Percentiles rank a stretch among this genome's conserved stretches.
phyloP scores from a whole-genome alignment of 2,329 filamentous ascomycete genomes.

The Fulvia fulva region DNA sequence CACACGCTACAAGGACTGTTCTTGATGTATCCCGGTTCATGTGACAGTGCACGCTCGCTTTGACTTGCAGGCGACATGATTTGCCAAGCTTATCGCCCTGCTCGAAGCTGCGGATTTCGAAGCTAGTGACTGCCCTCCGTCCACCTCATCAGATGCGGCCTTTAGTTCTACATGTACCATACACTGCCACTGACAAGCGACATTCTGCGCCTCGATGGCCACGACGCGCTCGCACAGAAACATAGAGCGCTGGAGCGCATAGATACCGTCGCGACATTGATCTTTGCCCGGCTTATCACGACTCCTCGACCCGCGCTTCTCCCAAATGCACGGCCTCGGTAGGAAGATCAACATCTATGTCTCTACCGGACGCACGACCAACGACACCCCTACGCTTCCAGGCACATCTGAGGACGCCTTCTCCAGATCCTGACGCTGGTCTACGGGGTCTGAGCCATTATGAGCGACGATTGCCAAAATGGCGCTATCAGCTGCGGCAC shows the following conservation, averaged over 20 bases:
- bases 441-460: slow-evolving; percentile 68
- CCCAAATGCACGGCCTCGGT: slow-evolving; percentile 19
- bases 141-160: not conserved
- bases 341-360: slow-evolving; percentile 17
- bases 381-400: slow-evolving; percentile 18
- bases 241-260: not conserved
- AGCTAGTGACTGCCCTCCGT: not conserved
- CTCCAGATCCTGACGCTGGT: slow-evolving; percentile 61
- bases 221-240: not conserved
- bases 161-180: not conserved
- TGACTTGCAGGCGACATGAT: not conserved
- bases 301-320: not conserved
- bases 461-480: slow-evolving; percentile 68
- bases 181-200: not conserved
- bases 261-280: not conserved
- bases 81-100: not conserved
- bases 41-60: not conserved
- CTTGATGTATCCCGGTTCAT: not conserved
- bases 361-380: slow-evolving; percentile 7
- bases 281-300: slow-evolving; percentile 1
- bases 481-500: slow-evolving; percentile 84
- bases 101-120: not conserved
- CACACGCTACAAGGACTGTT: not conserved
- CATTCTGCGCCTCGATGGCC: not conserved
- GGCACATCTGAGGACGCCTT: slow-evolving; percentile 28